Evolutionary conservation across 169 alveolate species (phyloP).

Genomic region (Cyclospora cayetanensis): DNA sequence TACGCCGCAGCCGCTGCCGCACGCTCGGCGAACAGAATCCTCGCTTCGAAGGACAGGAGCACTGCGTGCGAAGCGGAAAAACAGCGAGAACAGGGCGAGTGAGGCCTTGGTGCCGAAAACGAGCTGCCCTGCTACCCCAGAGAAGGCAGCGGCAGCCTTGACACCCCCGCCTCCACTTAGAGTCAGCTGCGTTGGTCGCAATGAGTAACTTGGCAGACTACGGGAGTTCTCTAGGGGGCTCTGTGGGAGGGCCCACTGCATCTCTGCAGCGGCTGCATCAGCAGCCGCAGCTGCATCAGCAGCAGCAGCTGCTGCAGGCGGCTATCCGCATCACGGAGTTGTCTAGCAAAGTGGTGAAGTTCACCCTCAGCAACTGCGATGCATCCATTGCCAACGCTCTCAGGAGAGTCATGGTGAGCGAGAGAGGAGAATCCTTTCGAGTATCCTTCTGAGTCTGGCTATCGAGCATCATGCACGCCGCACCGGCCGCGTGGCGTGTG

Average conservation of each 20-base stretch:
- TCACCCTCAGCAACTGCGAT: conserved; percentile 86
- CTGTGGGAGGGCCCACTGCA: background rate
- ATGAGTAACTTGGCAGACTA: too few species aligned
- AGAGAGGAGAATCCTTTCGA: background rate
- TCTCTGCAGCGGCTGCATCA: background rate
- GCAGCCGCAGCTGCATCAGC: background rate
- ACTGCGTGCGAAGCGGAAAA: too few species aligned
- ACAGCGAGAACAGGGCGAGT: too few species aligned
- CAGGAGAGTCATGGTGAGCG: conserved; percentile 86
- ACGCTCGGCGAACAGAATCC: too few species aligned
- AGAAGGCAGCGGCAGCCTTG: background rate
- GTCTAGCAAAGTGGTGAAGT: conserved; percentile 73
- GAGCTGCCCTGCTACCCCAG: too few species aligned
- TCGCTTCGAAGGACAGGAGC: too few species aligned
- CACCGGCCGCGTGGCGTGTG: background rate
- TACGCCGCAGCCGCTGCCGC: too few species aligned
- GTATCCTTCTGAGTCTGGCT: background rate
- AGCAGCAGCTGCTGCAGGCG: background rate
- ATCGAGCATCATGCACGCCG: background rate
- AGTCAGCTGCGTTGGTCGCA: background rate
- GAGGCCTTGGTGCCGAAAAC: too few species aligned
- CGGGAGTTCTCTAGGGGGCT: background rate
- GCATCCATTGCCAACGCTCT: conserved; percentile 92
- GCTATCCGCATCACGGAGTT: conserved; percentile 19
- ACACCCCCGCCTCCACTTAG: background rate